phyloP scores from a whole-genome alignment of 2,329 filamentous ascomycete genomes.

The Botrytis deweyae region DNA sequence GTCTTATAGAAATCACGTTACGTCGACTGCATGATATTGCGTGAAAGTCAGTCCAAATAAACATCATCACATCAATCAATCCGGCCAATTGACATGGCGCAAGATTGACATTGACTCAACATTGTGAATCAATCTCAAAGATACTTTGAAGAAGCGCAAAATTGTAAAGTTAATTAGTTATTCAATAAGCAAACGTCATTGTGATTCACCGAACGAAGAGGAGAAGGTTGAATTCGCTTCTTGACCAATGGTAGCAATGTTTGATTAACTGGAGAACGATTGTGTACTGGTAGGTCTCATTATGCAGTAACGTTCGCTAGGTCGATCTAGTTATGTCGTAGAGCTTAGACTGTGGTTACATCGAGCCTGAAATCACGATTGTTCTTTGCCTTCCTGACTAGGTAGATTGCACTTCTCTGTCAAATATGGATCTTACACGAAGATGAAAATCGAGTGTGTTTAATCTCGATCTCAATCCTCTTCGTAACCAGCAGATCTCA shows the following conservation, averaged over 20 bases:
- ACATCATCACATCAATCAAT: neutral
- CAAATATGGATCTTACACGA: neutral
- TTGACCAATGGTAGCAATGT: neutral
- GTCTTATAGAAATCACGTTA: neutral
- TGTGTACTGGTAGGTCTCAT: neutral
- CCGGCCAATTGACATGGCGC: neutral
- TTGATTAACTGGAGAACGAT: neutral
- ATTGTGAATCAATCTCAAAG: neutral
- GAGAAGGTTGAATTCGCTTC: neutral
- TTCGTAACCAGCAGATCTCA: neutral
- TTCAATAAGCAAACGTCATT: neutral
- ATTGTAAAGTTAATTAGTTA: neutral
- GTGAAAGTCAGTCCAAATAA: neutral
- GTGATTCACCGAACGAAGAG: neutral
- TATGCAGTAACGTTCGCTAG: neutral
- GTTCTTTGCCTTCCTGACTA: neutral
- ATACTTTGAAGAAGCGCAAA: neutral
- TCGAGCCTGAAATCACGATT: neutral
- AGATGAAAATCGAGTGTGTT: neutral
- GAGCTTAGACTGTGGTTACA: neutral
- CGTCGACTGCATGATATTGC: neutral
- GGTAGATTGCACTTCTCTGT: neutral
- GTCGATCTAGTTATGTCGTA: neutral
- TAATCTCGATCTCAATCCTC: neutral
- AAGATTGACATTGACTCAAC: neutral